phyloP scores from a whole-genome alignment of 2,329 filamentous ascomycete species.

The Atkinsonella texensis region DNA sequence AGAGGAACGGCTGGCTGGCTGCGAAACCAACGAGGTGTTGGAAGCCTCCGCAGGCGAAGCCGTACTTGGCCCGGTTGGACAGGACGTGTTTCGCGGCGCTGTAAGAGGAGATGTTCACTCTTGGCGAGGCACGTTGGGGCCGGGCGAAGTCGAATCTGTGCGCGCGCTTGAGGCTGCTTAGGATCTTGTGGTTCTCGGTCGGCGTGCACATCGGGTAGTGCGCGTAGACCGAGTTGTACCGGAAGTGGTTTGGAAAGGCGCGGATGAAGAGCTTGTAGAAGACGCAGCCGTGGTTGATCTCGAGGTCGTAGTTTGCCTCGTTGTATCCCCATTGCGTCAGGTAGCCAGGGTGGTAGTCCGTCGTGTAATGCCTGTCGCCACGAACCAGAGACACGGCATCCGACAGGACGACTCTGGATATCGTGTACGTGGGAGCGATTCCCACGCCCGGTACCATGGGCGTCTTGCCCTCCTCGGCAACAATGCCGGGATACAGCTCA shows the following conservation, averaged over 20 bases:
- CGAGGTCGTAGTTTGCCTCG: conserved; percentile 60
- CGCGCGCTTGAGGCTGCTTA: conserved; percentile 53
- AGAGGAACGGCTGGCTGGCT: conserved; percentile 44
- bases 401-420: conserved; percentile 63
- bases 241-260: conserved; percentile 72
- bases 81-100: conserved; percentile 50
- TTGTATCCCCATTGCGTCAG: conserved; percentile 78
- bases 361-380: conserved; percentile 67
- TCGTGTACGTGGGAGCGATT: conserved; percentile 63
- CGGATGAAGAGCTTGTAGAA: conserved; percentile 76
- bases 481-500: conserved; percentile 68
- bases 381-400: conserved; percentile 70
- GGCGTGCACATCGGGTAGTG: conserved; percentile 66
- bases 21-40: conserved; percentile 47
- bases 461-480: conserved; percentile 62
- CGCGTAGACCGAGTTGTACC: conserved; percentile 65
- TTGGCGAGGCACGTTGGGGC: conserved; percentile 38
- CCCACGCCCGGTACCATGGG: conserved; percentile 65
- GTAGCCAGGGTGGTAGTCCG: conserved; percentile 61
- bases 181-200: conserved; percentile 57
- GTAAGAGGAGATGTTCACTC: conserved; percentile 48
- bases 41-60: conserved; percentile 51
- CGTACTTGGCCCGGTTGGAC: conserved; percentile 48
- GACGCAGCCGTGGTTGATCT: conserved; percentile 67
- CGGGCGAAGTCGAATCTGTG: conserved; percentile 58